A percentile compares a stretch with the other conserved stretches of the same genome.
Conservation (phyloP, 495 filamentous ascomycete genomes). For the Talaromyces proteolyticus region DNA sequence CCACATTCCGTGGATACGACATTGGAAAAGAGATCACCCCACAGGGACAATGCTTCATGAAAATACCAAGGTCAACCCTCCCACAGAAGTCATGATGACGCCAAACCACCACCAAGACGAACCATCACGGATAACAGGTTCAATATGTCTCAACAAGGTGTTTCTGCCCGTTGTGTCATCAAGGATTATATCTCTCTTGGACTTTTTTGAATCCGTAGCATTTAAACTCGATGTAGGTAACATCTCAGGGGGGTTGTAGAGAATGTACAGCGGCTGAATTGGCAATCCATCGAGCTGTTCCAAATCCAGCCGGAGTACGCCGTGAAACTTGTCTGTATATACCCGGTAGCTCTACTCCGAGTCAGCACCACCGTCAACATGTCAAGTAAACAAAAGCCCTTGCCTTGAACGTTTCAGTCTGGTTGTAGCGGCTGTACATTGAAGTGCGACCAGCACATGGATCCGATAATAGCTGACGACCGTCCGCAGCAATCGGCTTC, state of each 20-base stretch:
- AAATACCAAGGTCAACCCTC: conserved; percentile 34
- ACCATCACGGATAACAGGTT: conserved; percentile 46
- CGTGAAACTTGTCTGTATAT: conserved; percentile 54
- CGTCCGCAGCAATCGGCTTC: conserved; percentile 61
- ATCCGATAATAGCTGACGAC: conserved; percentile 63
- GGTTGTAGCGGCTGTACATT: conserved; percentile 64
- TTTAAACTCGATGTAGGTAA: conserved; percentile 67
- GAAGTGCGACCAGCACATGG: conserved; percentile 51
- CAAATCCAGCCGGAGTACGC: conserved; percentile 59
- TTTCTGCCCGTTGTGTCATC: conserved; percentile 29
- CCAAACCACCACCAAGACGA: conserved; percentile 64
- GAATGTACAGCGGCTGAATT: conserved; percentile 69
- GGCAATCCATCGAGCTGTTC: conserved; percentile 59
- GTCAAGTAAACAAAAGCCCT: neutral
- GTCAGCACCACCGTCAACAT: conserved; percentile 19
- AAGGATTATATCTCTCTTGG: conserved; percentile 23
- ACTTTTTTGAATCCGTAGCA: conserved; percentile 33
- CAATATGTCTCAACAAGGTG: conserved; percentile 31
- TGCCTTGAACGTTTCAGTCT: conserved; percentile 62
- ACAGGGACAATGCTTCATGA: no score
- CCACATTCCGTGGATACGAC: no score
- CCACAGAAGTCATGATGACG: conserved; percentile 57
- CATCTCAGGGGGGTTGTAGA: conserved; percentile 65
- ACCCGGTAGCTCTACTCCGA: conserved; percentile 53
- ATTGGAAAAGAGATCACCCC: no score